Conservation (phyloP, 2,329 filamentous ascomycete species). For the Ophiostoma triangulosporum region DNA sequence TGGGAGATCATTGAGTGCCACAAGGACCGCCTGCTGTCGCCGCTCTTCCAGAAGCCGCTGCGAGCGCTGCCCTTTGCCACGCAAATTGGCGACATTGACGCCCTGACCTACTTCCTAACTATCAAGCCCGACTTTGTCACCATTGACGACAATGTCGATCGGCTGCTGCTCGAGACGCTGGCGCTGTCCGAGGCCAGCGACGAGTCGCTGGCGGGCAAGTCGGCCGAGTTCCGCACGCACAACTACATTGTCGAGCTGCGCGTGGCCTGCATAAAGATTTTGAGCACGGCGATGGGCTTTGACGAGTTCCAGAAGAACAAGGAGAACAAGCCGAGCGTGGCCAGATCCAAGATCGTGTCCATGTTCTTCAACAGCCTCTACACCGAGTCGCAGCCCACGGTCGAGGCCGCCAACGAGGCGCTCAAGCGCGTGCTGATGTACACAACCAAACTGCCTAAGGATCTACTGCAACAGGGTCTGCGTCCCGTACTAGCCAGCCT, state of each 20-base stretch:
- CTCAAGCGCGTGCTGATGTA: constrained; percentile 77
- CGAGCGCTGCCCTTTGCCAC: constrained; percentile 84
- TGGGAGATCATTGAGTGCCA: constrained; percentile 82
- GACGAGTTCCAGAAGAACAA: constrained; percentile 75
- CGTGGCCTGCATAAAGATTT: constrained; percentile 82
- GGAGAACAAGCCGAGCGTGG: constrained; percentile 38
- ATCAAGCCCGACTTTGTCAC: constrained; percentile 79
- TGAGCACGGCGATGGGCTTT: constrained; percentile 87
- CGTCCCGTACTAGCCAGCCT: constrained; percentile 93
- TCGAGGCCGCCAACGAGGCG: constrained; percentile 84
- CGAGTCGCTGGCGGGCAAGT: constrained; percentile 83
- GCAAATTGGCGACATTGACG: constrained; percentile 97
- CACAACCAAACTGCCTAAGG: constrained; percentile 86
- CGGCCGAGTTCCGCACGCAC: constrained; percentile 86
- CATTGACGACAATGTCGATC: constrained; percentile 83
- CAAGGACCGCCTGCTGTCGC: constrained; percentile 76
- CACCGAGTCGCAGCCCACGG: constrained; percentile 80
- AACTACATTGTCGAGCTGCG: constrained; percentile 84
- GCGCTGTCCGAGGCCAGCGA: constrained; percentile 91
- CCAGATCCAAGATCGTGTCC: constrained; percentile 62
- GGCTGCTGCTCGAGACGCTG: constrained; percentile 83
- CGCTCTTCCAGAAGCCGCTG: constrained; percentile 90
- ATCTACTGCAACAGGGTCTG: constrained; percentile 84
- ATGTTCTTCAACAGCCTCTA: constrained; percentile 98
- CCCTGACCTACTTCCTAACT: constrained; percentile 86